Base-by-base conservation (phyloP, 352 stramenopile genomes). In the Phytophthora lateralis region DNA sequence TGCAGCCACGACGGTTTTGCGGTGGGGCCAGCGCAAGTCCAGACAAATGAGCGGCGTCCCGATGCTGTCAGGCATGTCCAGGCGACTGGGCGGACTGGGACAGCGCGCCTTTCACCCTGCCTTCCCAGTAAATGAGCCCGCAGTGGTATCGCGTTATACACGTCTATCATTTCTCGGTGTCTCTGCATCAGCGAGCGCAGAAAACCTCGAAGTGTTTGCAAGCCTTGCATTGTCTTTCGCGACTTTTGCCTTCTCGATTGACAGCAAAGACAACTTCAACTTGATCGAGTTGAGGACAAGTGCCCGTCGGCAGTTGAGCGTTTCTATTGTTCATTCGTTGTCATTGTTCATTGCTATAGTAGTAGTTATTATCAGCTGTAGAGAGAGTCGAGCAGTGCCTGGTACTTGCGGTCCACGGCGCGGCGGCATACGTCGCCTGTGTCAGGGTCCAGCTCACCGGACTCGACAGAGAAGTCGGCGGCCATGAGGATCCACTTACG, bases 401-500 rank as follows among this genome's bases (percentile, higher is more conserved):
- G 76, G 59, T 91, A 91, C 66, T 90, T 91, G 60, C 60, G 58
- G 48, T 91, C 80, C 18, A 93, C 80, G 2, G 72, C 71, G 21
- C 76, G 79, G 26, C 85, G 85, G 45, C 75, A 75, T 14, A 93
- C 73, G 21, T 82, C 77, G 30, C 75, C 69, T 15, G 82, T 80
- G 32, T 90, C 85, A 2, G 74, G 73, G 34, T 94, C 79, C n/a
- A 94, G 43, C 51, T 92, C 82, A 4, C 82, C 82, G 0, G 79
- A 85, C 37, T 91, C 75, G 45, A 91, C 73, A 6, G 78, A 69
- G 46, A 92, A 90, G 20, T 76, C 65, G 10, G 84, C 66, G 1
- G 77, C 58, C 85, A 94, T 91, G 43, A 94, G 56, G 49, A 91
- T 88, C 85, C 85, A 94, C 64, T 92, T 94, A 50, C 85, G 69